phyloP scores from a whole-genome alignment of 805 yeast genomes.

The Sporopachydermia quercuum region DNA sequence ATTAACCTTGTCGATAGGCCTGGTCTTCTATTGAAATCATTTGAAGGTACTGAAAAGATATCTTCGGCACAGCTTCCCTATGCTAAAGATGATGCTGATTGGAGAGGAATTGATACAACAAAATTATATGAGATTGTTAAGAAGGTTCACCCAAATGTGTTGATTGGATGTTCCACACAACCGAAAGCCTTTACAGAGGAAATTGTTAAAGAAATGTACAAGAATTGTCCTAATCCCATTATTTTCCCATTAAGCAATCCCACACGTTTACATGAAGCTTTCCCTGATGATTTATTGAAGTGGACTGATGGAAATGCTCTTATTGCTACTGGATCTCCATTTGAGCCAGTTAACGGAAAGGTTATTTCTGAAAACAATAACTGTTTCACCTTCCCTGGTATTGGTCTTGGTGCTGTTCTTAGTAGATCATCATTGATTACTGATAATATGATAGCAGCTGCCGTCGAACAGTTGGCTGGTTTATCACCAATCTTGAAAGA shows the following conservation, averaged over 20 bases:
- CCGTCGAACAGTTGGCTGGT: slow-evolving; percentile 79
- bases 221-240: slow-evolving; percentile 73
- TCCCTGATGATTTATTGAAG: slow-evolving; percentile 75
- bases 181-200: slow-evolving; percentile 88
- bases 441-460: slow-evolving; percentile 80
- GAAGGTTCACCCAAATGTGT: slow-evolving; percentile 79
- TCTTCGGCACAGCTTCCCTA: slow-evolving; percentile 41
- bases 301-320: slow-evolving; percentile 90
- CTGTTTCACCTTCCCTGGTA: slow-evolving; percentile 87
- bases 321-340: slow-evolving; percentile 96
- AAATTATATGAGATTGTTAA: slow-evolving; percentile 53
- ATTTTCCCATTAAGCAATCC: slow-evolving; percentile 95
- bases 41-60: slow-evolving; percentile 29
- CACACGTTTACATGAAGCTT: slow-evolving; percentile 87
- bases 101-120: slow-evolving; percentile 50
- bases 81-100: slow-evolving; percentile 54
- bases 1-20: slow-evolving; percentile 61
- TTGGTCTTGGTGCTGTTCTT: slow-evolving; percentile 73
- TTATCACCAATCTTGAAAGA: slow-evolving; percentile 69
- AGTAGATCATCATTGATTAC: slow-evolving; percentile 58
- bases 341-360: slow-evolving; percentile 81
- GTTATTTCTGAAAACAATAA: slow-evolving; percentile 77
- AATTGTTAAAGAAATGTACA: slow-evolving; percentile 78
- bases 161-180: slow-evolving; percentile 92
- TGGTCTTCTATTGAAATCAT: slow-evolving; percentile 50